Percentiles rank a stretch among this genome's conserved stretches.
Conservation (phyloP, 257 asterid species). For the Gentiana macrophylla region DNA sequence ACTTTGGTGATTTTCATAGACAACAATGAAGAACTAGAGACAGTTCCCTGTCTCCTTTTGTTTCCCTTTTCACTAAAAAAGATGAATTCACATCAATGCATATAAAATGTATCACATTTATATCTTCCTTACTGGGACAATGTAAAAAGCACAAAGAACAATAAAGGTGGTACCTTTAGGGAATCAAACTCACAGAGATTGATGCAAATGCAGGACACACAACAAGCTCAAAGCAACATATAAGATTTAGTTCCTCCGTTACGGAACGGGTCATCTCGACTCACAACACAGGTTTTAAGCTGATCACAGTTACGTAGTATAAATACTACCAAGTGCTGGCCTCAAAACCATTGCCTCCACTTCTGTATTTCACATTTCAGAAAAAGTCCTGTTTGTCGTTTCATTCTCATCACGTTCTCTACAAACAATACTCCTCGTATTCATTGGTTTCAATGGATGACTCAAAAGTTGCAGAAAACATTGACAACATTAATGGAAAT, state of each 20-base stretch:
- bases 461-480: slow-evolving; percentile 10
- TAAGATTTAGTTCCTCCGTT: slow-evolving; percentile 69
- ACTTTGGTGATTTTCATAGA: too few species aligned
- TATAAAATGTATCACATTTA: too few species aligned
- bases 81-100: too few species aligned
- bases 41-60: too few species aligned
- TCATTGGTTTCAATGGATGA: slow-evolving; percentile 28
- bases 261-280: slow-evolving; percentile 78
- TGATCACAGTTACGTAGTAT: slow-evolving; percentile 6
- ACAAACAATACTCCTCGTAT: neutral
- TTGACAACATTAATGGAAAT: slow-evolving; percentile 15
- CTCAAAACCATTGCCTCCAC: too few species aligned
- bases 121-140: too few species aligned
- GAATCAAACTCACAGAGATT: slow-evolving; percentile 47
- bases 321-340: too few species aligned
- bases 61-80: too few species aligned
- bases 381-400: slow-evolving; percentile 8
- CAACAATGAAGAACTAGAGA: too few species aligned
- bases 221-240: slow-evolving; percentile 66
- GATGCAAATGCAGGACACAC: slow-evolving; percentile 79
- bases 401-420: neutral
- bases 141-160: too few species aligned
- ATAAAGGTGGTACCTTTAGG: too few species aligned
- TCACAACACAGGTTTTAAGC: slow-evolving; percentile 64
- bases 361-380: slow-evolving; percentile 5